Base-by-base conservation (phyloP, 495 filamentous ascomycete genomes). In the Talaromyces nanjingensis region DNA sequence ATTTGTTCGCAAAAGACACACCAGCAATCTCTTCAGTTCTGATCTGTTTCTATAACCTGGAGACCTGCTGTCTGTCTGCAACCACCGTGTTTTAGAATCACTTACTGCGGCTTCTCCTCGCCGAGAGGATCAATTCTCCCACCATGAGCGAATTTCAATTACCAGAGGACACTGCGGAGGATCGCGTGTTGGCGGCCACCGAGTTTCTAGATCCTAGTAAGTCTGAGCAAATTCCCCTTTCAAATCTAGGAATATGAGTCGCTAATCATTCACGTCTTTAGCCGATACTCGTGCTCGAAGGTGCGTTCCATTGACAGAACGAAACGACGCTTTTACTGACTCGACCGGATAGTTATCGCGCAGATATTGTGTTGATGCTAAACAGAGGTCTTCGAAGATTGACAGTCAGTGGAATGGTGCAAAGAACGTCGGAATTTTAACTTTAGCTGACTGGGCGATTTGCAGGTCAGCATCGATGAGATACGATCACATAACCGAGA, bases 321-420 rank as follows among this genome's bases (percentile, higher is more conserved):
- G 31, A 42, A 20, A 29, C 24, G 20, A 11, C n/a, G 9, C 7
- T 31, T 59, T 6, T 22, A 25, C 66, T 39, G 27, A 64, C 56
- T 60, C 16, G 16, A 12, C 33, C 14, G 62, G 67, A 67, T 34
- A 86, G 84, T 68, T 94, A 94, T 76, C 85, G 90, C 71, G 84
- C 91, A 53, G 91, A 93, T 69, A 92, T 94, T 72, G 86, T 96
- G 65, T 78, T 93, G 70, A 98, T 98, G 93, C 84, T 98, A 52
- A 92, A 96, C 72, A 90, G 91, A 67, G 90, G 89, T 65, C 78
- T 91, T 68, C 84, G 90, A 65, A 83, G 93, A 70, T 82, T 88
- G 62, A 82, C 76, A 62, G 85, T 86, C 69, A 63, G 82, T 73
- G 49, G 18, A 47, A 12, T 39, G 20, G 54, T 6, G 31, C 6